Base-by-base conservation (phyloP, 805 yeast species). In the Pichia nakasei region DNA sequence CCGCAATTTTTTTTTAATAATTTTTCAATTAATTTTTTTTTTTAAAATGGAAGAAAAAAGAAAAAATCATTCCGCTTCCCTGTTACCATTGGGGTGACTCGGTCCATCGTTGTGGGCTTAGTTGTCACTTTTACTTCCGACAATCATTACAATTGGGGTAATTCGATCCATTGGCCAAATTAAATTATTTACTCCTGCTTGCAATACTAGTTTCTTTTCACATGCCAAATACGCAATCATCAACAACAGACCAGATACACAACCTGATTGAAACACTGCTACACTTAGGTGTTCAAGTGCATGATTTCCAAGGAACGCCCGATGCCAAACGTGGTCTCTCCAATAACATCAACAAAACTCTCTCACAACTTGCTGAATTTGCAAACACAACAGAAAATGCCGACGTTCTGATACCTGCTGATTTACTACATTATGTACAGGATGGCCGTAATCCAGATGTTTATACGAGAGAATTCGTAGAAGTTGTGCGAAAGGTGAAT, bases 371-470 rank as follows among this genome's bases (percentile, higher is more conserved):
- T 57, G 59, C 69, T 62, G 59, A 35, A 68, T 59, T 5, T 37
- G 54, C 31, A 17, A 32, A 32, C 5, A 7, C 35, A 15, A 9
- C n/a, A 2, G 21, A 9, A 11, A 24, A 9, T 2, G 27, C 29
- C 31, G 20, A 36, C 6, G 31, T 74, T 4, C 64, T 80, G 1
- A 71, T 85, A 3, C 96, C 96, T 1, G 61, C 83, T 33, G 96
- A 89, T 56, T 89, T 89, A n/a, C 68, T 88, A 13, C 81, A 83
- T 49, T 93, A 93, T 57, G 86, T 93, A 33, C 97, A 93, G 58
- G 95, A 87, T 56, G 98, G 98, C 2, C 71, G 98, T 52, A 93
- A 93, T 58, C 97, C 98, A 0, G 97, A 93, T 58, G 88, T 93
- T 34, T 93, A 93, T 63, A 88, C 97, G 1, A 75, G 98, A 59